Evolutionary conservation across 2,329 filamentous ascomycete genomes (phyloP), one percentile per base, ranked within the genome.

Genomic region (Neofusicoccum laricinum): DNA sequence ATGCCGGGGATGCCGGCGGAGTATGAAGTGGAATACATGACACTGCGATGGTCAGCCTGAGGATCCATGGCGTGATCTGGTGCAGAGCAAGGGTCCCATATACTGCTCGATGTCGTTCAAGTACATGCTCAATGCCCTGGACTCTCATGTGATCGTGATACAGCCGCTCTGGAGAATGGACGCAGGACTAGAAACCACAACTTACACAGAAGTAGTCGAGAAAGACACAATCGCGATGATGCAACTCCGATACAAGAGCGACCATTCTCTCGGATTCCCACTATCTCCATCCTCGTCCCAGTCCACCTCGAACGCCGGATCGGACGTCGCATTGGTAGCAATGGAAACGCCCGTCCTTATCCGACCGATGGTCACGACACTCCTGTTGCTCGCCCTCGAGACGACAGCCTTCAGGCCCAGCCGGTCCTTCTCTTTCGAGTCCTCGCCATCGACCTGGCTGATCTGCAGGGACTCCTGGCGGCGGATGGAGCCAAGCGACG

Each of bases 21-120:
- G 73, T 95, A 96, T 59, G 86, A 88, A 0, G 92, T 95, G 51
- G 88, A 92, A 72, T 93, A 92, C 50, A 92, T 73, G 15, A 92
- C 88, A n/a, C 65, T 66, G 46, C n/a, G 21, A 46, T 25, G 2
- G 45, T 57, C 21, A 64, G 51, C 50, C 2, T 10, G 15, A 32
- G 14, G 49, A 32, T 15, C 14, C 25, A 14, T 15, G n/a, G 15
- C 8, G 25, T 10, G 10, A 7, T 46, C 40, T 8, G 8, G 10
- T n/a, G 11, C 7, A 8, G n/a, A 38, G 4, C 2, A 21, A 51
- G 17, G 51, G 38, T 41, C 14, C 10, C 12, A 14, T 57, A 15
- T 40, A 40, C 34, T 21, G 17, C 19, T 55, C 50, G 40, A 15
- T 15, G 10, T 2, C 14, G 17, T 30, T n/a, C 14, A 14, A 34